Percentiles rank a stretch among this genome's conserved stretches.
Evolutionary conservation across 2,329 filamentous ascomycete genomes (phyloP).

Genomic region (Colletotrichum somersetense): DNA sequence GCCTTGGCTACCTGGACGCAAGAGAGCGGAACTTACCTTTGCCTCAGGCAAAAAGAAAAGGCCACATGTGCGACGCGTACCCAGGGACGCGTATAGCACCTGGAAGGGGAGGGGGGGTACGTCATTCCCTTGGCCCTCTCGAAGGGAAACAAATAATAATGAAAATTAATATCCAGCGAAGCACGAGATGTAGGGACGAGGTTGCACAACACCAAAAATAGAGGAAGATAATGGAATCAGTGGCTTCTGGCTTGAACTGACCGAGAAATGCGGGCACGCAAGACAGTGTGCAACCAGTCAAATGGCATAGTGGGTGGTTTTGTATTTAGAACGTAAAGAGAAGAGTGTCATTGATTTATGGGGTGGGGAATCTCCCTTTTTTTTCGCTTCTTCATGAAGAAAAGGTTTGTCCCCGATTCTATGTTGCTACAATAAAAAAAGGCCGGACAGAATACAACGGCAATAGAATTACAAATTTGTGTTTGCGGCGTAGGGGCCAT

Average conservation of each 20-base stretch:
- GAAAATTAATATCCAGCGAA: neutral
- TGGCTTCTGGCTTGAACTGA: neutral
- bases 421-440: constrained; percentile 28
- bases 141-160: neutral
- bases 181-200: no score
- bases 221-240: neutral
- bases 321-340: neutral
- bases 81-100: constrained; percentile 37
- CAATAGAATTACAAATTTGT: constrained; percentile 32
- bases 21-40: neutral
- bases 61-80: constrained; percentile 35
- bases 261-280: neutral
- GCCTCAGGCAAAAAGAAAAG: constrained; percentile 20
- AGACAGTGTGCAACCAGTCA: rapidly evolving
- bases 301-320: no score
- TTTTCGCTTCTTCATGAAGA: neutral
- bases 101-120: constrained; percentile 9
- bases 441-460: constrained; percentile 2
- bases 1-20: neutral
- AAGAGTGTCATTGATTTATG: constrained; percentile 15
- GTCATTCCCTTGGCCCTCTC: constrained; percentile 16
- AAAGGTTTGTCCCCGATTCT: constrained; percentile 9
- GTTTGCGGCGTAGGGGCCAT: constrained; percentile 1
- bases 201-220: neutral
- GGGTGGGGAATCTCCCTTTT: neutral